Base-by-base conservation (phyloP, 2,329 filamentous ascomycete species). In the Juglanconis oblonga region DNA sequence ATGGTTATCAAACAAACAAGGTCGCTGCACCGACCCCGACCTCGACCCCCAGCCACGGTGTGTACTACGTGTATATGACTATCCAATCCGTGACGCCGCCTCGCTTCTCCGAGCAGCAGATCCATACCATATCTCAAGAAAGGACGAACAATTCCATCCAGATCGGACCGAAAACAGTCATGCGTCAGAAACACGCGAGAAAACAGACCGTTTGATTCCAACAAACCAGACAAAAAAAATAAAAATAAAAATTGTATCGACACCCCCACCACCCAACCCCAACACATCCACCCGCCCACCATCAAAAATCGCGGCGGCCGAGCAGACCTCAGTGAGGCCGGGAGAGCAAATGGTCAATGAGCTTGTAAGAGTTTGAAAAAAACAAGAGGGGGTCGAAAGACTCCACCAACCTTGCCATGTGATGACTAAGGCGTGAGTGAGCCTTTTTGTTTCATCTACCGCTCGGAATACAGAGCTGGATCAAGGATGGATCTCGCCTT, bases 401-500 rank as follows among this genome's bases (percentile, higher is more conserved):
- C 67, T 68, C 68, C 68, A 68, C 31, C 68, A 66, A 68, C 55
- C 57, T 70, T 55, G 67, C 71, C 69, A 65, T 67, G 61, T 66
- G 66, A 64, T 65, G 65, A 57, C 48, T 35, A n/a, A 57, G 35
- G 42, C 49, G 57, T 42, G 29, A 14, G 14, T 10, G 33, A 35
- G 14, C 31, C 40, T 55, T n/a, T 54, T 58, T 63, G 40, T 64
- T 83, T 77, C 64, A 81, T 88, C 64, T 88, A 84, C 85, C 86
- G 86, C 86, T 87, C 85, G 84, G 85, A 88, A 88, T 88, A 88
- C 86, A 88, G 83, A 87, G 85, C 81, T 79, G 77, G 71, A 70
- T 81, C 85, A 88, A 88, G 86, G 86, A 88, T 85, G 77, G 78
- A 72, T 86, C 86, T 88, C 84, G 83, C 86, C 86, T 88, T 88